These are phyloP conservation scores for Calonectria fujianensis DNA, from an alignment of 2,329 filamentous ascomycete species.

Conservation along the genomic window DNA sequence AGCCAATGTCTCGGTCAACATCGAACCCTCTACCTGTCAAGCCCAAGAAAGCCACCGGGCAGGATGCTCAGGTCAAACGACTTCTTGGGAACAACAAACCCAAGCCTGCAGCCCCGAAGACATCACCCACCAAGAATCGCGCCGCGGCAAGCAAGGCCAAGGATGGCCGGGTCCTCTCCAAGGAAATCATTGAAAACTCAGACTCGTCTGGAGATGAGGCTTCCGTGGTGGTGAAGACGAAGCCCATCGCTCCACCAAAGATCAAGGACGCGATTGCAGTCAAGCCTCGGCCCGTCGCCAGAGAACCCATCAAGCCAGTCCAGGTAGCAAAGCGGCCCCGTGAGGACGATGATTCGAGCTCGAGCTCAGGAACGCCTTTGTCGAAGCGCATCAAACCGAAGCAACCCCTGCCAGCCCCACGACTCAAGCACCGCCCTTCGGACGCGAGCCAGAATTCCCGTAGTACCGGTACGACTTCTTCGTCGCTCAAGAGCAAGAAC, in stretches of 20 bases:
- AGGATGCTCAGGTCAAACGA: constrained; percentile 74
- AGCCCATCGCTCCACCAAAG: constrained; percentile 54
- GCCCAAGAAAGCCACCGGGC: constrained; percentile 73
- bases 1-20: constrained; percentile 69
- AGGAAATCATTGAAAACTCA: constrained; percentile 74
- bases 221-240: constrained; percentile 61
- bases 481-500: constrained; percentile 69
- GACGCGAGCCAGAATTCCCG: constrained; percentile 70
- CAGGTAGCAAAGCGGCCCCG: constrained; percentile 70
- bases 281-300: constrained; percentile 54
- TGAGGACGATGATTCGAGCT: constrained; percentile 73
- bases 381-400: constrained; percentile 75
- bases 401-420: constrained; percentile 59
- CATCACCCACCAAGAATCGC: constrained; percentile 66
- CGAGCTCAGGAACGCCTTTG: constrained; percentile 75
- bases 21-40: constrained; percentile 72
- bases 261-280: constrained; percentile 59
- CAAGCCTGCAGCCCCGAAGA: constrained; percentile 58
- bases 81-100: constrained; percentile 64
- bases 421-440: constrained; percentile 67
- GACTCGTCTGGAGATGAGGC: constrained; percentile 72
- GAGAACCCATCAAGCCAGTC: constrained; percentile 58
- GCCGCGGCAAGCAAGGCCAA: constrained; percentile 58
- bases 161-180: constrained; percentile 70
- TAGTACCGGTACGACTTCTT: constrained; percentile 58